phyloP scores from a whole-genome alignment of 2,329 filamentous ascomycete genomes.

The Grosmannia penicillata region DNA sequence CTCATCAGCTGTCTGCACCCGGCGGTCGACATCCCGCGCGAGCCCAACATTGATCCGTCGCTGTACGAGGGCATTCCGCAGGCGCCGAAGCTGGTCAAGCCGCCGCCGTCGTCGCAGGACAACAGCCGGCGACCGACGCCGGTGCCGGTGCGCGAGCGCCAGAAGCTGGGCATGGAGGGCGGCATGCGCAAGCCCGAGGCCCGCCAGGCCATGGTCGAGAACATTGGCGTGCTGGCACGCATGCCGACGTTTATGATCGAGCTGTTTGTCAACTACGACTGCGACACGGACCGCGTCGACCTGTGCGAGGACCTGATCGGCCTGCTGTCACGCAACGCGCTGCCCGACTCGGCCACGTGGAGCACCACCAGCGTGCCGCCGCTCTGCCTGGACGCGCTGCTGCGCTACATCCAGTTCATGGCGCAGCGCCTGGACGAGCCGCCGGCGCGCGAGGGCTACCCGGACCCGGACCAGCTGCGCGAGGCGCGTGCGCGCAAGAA shows the following conservation, averaged over 20 bases:
- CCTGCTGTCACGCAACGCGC: conserved; percentile 79
- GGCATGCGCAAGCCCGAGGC: conserved; percentile 87
- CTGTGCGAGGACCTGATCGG: conserved; percentile 93
- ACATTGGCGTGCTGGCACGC: conserved; percentile 75
- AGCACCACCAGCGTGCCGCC: conserved; percentile 97
- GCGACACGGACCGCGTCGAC: conserved; percentile 79
- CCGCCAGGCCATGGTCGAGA: conserved; percentile 96
- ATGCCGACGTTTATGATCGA: conserved; percentile 94
- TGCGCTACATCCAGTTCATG: conserved; percentile 85
- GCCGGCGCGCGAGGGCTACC: conserved; percentile 48
- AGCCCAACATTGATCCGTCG: conserved; percentile 77
- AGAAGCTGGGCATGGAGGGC: conserved; percentile 84
- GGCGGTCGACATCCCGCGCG: conserved; percentile 81
- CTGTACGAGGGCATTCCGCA: conserved; percentile 90
- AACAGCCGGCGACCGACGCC: conserved; percentile 77
- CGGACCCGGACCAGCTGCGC: conserved; percentile 47
- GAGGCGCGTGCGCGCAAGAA: conserved; percentile 69
- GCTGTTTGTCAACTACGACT: conserved; percentile 96
- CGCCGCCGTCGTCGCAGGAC: conserved; percentile 55
- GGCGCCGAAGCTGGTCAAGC: conserved; percentile 74
- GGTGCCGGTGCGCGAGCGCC: conserved; percentile 80
- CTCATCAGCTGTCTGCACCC: conserved; percentile 88
- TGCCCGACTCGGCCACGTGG: conserved; percentile 96
- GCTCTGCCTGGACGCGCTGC: conserved; percentile 77
- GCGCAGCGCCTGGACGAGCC: conserved; percentile 69